Evolutionary conservation across 306 rosid genomes (phyloP).

Genomic region (Rosa lucieae): DNA sequence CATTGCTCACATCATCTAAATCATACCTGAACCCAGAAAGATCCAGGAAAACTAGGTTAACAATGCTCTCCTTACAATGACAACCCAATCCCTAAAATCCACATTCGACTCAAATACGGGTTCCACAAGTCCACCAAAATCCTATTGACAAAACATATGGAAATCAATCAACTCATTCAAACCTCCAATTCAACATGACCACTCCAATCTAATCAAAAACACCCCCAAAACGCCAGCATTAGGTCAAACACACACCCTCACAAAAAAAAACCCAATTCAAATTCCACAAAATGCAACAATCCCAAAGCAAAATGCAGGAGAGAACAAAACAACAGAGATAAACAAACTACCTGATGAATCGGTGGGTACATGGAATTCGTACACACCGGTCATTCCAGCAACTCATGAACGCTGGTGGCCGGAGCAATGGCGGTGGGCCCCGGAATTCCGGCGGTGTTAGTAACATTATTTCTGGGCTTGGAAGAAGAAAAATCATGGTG

Average conservation of each 20-base stretch:
- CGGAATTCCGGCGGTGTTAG: slow-evolving; percentile 2
- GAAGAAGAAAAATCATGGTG: slow-evolving; percentile 71
- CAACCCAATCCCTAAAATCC: not conserved
- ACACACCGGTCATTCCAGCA: slow-evolving; percentile 94
- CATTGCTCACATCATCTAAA: not conserved
- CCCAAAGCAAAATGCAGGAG: not conserved
- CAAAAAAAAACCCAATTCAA: not conserved
- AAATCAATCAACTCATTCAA: not conserved
- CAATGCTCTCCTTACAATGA: not conserved
- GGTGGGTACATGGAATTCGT: slow-evolving; percentile 99
- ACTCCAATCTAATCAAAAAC: slow-evolving; percentile 6
- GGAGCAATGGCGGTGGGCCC: slow-evolving; percentile 68
- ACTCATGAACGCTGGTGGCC: slow-evolving; percentile 92
- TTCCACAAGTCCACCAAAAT: not conserved
- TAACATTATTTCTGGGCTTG: slow-evolving; percentile 52
- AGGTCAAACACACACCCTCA: not conserved
- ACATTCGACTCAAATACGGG: not conserved
- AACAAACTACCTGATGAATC: slow-evolving; percentile 71
- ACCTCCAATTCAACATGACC: not conserved
- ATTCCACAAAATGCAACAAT: not conserved
- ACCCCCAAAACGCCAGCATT: slow-evolving; percentile 8
- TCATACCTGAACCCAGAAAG: not conserved
- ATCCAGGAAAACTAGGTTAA: not conserved
- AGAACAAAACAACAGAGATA: not conserved
- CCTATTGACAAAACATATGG: not conserved